These are phyloP conservation scores for Microsporum audouinii DNA, from an alignment of 2,329 filamentous ascomycete genomes.

Conservation along the genomic window DNA sequence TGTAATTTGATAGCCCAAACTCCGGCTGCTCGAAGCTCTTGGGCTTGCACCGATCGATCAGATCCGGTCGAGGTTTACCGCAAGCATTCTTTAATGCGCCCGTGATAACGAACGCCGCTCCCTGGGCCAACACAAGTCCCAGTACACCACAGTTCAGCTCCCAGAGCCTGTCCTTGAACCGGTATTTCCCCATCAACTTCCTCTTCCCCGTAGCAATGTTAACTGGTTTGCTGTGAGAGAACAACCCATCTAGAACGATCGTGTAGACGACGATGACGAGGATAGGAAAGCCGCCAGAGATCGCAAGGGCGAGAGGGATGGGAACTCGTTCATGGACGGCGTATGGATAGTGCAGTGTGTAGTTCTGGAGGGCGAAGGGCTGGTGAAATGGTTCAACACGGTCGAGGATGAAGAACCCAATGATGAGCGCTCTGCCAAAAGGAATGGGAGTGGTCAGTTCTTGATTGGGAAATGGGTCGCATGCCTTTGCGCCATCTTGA, in stretches of 20 bases:
- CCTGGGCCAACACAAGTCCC: slow-evolving; percentile 44
- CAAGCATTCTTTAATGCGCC: slow-evolving; percentile 48
- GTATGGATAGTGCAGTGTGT: slow-evolving; percentile 47
- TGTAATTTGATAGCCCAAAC: slow-evolving; percentile 36
- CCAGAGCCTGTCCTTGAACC: slow-evolving; percentile 48
- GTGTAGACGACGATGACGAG: slow-evolving; percentile 45
- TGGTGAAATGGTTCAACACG: slow-evolving; percentile 46
- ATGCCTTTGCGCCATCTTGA: slow-evolving; percentile 5
- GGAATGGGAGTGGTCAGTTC: slow-evolving; percentile 4
- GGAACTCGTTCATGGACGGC: slow-evolving; percentile 45
- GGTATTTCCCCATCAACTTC: slow-evolving; percentile 37
- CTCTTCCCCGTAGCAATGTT: slow-evolving; percentile 26
- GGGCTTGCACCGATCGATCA: slow-evolving; percentile 42
- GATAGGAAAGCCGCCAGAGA: slow-evolving; percentile 41
- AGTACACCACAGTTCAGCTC: slow-evolving; percentile 51
- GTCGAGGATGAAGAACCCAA: slow-evolving; percentile 43
- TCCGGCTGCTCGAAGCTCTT: slow-evolving; percentile 27
- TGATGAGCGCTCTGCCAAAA: slow-evolving; percentile 37
- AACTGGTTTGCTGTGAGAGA: slow-evolving; percentile 40
- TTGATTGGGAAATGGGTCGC: slow-evolving; percentile 8
- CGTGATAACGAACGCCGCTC: slow-evolving; percentile 47
- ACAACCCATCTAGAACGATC: slow-evolving; percentile 47
- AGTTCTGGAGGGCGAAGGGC: slow-evolving; percentile 46
- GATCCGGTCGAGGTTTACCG: slow-evolving; percentile 48
- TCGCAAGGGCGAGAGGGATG: slow-evolving; percentile 38